phyloP scores from a whole-genome alignment of 371 early-diverging fungal species.

The Mortierella sp. region DNA sequence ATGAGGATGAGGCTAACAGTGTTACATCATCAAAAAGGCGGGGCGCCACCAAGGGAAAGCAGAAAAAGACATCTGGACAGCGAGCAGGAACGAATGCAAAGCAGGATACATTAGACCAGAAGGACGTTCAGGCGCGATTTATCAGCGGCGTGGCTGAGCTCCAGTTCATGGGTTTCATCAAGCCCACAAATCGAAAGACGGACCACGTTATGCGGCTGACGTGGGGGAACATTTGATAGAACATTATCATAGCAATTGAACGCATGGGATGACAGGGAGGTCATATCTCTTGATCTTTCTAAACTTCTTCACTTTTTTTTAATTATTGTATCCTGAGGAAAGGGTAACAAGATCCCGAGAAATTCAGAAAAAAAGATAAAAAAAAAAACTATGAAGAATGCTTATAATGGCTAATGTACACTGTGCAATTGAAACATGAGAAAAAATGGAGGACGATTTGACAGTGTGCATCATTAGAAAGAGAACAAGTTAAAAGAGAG shows the following conservation, averaged over 20 bases:
- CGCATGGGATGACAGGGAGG: no score
- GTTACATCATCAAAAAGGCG: not conserved
- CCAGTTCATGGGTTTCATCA: slow-evolving; percentile 90
- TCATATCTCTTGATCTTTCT: no score
- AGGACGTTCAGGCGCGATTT: slow-evolving; percentile 78
- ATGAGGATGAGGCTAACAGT: slow-evolving; percentile 14
- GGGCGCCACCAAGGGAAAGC: slow-evolving; percentile 27
- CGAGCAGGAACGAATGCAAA: not conserved
- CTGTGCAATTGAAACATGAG: slow-evolving; percentile 9
- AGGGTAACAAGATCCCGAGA: slow-evolving; percentile 38
- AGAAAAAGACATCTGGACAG: slow-evolving; percentile 31
- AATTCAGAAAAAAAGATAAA: slow-evolving; percentile 12
- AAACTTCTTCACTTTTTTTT: slow-evolving; percentile 49
- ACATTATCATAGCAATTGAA: no score
- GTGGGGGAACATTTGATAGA: slow-evolving; percentile 76
- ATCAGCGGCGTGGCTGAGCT: slow-evolving; percentile 85
- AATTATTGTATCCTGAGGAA: slow-evolving; percentile 7
- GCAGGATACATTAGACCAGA: slow-evolving; percentile 23
- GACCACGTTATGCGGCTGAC: slow-evolving; percentile 92
- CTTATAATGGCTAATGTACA: slow-evolving; percentile 13
- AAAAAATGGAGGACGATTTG: slow-evolving; percentile 7
- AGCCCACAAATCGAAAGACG: slow-evolving; percentile 87
- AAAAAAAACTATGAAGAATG: slow-evolving; percentile 9
- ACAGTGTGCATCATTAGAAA: slow-evolving; percentile 55
- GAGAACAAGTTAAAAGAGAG: not conserved